These are phyloP conservation scores for Yamadazyma oceani DNA, from an alignment of 1,139 yeast genomes.

Conservation along the genomic window DNA sequence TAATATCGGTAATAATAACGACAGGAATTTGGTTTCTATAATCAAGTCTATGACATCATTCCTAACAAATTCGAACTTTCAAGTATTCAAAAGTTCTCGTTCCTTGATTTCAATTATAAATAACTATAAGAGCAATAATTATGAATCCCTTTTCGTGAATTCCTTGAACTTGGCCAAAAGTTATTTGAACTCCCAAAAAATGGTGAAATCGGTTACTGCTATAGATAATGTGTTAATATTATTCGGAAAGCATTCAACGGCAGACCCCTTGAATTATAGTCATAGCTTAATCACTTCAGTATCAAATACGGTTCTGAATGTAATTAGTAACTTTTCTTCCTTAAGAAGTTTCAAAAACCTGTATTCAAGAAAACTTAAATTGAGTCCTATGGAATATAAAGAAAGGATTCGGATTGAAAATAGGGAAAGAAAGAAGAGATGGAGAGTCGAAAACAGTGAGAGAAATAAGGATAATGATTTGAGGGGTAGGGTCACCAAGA, in stretches of 20 bases:
- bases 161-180: conserved; percentile 42
- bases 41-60: conserved; percentile 46
- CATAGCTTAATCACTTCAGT: conserved; percentile 25
- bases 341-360: conserved; percentile 17
- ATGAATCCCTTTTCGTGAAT: conserved; percentile 28
- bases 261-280: conserved; percentile 13
- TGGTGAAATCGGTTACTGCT: conserved; percentile 11
- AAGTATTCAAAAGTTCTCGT: conserved; percentile 18
- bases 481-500: conserved; percentile 69
- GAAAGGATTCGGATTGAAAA: conserved; percentile 70
- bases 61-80: conserved; percentile 25
- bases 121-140: conserved; percentile 26
- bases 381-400: conserved; percentile 39
- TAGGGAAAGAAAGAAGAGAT: conserved; percentile 81
- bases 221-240: conserved; percentile 17
- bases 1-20: conserved; percentile 22
- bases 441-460: conserved; percentile 84
- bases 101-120: conserved; percentile 17
- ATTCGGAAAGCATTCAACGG: conserved; percentile 13
- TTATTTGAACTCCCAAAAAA: conserved; percentile 23
- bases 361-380: conserved; percentile 25
- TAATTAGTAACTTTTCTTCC: conserved; percentile 28
- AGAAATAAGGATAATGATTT: conserved; percentile 87
- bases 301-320: conserved; percentile 30
- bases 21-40: conserved; percentile 34